A percentile compares a stretch with the other conserved stretches of the same genome.
These are phyloP conservation scores for Litsea cubeba DNA, from an alignment of 164 flowering plant species.

Conservation along the genomic window DNA sequence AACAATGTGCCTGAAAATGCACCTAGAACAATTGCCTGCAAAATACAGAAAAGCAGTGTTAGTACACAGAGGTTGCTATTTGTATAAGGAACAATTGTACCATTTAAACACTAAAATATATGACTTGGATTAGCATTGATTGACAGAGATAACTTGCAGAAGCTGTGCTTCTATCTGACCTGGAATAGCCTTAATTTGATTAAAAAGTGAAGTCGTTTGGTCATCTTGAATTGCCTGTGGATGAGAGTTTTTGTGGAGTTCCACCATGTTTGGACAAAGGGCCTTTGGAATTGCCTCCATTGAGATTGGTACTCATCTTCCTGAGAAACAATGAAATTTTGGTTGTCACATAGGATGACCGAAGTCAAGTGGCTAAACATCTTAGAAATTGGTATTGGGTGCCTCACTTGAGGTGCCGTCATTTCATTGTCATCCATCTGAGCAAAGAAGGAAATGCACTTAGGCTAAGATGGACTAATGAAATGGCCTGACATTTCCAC, in stretches of 20 bases:
- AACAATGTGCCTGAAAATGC: constrained; percentile 25
- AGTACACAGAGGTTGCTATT: no score
- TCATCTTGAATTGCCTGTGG: constrained; percentile 25
- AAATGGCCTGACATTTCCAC: no score
- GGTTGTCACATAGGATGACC: no score
- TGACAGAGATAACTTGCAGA: background rate
- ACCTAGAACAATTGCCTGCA: constrained; percentile 25
- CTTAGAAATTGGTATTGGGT: no score
- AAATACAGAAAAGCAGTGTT: background rate
- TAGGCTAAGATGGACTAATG: no score
- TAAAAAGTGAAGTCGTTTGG: constrained; percentile 23
- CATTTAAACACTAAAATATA: no score
- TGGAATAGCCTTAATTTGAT: constrained; percentile 26
- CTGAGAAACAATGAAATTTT: background rate
- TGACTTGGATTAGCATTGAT: no score
- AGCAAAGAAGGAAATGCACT: no score
- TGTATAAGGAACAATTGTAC: no score
- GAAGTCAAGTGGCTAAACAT: no score
- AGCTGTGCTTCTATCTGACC: constrained; percentile 10
- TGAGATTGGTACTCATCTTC: constrained; percentile 20
- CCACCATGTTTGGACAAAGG: constrained; percentile 34
- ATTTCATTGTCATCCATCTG: no score
- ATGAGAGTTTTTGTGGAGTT: constrained; percentile 24
- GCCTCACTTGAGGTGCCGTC: no score
- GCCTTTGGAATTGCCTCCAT: constrained; percentile 29